Base-by-base conservation (phyloP, 2,329 filamentous ascomycete species). In the Diaporthe helianthi region DNA sequence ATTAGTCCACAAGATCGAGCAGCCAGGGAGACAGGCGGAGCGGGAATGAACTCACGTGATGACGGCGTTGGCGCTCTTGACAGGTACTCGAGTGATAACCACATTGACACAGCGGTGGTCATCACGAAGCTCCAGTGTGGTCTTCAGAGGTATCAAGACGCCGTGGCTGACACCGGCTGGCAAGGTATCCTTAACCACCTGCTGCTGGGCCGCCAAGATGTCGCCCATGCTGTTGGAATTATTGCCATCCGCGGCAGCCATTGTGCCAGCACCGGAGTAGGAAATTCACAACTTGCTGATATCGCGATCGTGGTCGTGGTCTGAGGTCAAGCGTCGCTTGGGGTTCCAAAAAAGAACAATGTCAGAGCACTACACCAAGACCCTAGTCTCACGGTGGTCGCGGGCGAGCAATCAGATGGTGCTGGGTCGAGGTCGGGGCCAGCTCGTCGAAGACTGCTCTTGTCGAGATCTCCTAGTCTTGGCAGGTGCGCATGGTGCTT, bases 11-110 rank as follows among this genome's bases (percentile, higher is more conserved):
- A 74, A 73, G 47, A 64, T 68, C 67, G 54, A 60, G 9, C 49
- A 65, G n/a, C 15, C 6, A 13, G 13, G 31, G n/a, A 44, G 3
- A 47, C 29, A n/a, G 31, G 26, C 6, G 54, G 65, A 64, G 65
- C 67, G 71, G 17, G 64, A 58, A 65, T 22, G 29, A 63, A 84
- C 88, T 78, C 82, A 94, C 92, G 86, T 89, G 76, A 96, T 87
- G 76, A 93, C 86, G 73, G 86, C 84, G 78, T 92, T 93, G 73
- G 92, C 91, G 74, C 86, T 85, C 79, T 90, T 92, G 72, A 89
- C 87, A 55, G 92, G 92, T 67, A 92, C 87, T 75, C 91, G 86
- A 61, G 93, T 90, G 72, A 93, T 88, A 78, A 91, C 92, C 66
- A 90, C 90, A 70, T 87, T 83, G 61, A 90, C 85, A 71, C 87